Conservation (phyloP, 2,329 filamentous ascomycete species). For the Teratosphaeriaceae sp. region DNA sequence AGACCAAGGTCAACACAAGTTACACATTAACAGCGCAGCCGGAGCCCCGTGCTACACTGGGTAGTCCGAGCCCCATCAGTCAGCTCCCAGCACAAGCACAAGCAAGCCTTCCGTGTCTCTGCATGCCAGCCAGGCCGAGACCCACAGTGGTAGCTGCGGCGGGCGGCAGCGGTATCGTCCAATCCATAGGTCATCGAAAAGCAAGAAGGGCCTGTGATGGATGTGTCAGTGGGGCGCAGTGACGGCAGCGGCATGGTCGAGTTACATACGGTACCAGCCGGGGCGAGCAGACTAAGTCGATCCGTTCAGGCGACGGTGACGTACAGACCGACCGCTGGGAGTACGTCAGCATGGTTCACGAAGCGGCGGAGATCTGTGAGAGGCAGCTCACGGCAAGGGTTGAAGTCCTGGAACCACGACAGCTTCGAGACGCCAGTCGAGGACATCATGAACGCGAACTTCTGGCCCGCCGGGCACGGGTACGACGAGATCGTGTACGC, state of each 20-base stretch:
- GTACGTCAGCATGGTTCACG: not conserved
- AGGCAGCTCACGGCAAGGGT: conserved; percentile 31
- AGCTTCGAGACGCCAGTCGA: conserved; percentile 46
- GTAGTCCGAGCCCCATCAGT: too few relatives aligned
- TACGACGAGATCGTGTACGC: conserved; percentile 3
- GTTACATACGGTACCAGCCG: not conserved
- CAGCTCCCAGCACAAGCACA: not conserved
- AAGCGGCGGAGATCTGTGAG: not conserved
- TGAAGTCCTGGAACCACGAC: conserved; percentile 60
- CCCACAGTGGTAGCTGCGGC: not conserved
- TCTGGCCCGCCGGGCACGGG: conserved; percentile 48
- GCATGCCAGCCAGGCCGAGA: not conserved
- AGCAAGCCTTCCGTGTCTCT: not conserved
- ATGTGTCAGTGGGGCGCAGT: not conserved
- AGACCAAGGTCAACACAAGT: not conserved
- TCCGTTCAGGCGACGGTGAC: conserved; percentile 5
- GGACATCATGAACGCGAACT: conserved; percentile 48
- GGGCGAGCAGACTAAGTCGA: not conserved
- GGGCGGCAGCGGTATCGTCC: not conserved
- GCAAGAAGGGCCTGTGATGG: not conserved
- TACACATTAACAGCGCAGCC: not conserved
- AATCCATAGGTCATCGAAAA: not conserved
- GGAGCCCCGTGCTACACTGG: too few relatives aligned
- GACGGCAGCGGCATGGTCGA: not conserved
- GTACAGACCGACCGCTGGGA: conserved; percentile 10